phyloP scores from a whole-genome alignment of 805 yeast species.

The Teunomyces lycoperdinae region DNA sequence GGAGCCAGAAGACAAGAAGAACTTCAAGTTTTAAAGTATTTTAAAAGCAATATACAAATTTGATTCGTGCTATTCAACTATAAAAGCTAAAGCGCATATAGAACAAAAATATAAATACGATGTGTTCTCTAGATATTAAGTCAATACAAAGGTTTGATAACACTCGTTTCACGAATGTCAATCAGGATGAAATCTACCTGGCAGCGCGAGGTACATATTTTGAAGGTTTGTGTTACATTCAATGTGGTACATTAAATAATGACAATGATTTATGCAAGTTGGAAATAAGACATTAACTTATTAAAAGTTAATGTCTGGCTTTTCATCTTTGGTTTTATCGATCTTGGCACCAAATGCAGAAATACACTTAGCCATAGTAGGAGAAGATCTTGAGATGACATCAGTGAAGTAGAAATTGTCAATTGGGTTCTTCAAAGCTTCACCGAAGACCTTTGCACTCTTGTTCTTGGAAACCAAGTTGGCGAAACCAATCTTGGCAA shows the following conservation, averaged over 20 bases:
- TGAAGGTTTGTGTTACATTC: conserved; percentile 1
- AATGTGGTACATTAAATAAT: conserved; percentile 3
- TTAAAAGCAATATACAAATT: background rate
- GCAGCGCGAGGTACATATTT: conserved; percentile 2
- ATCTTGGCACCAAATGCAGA: conserved; percentile 65
- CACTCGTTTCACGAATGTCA: background rate
- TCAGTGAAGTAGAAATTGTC: conserved; percentile 86
- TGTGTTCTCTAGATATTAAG: conserved; percentile 3
- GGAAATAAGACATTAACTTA: conserved; percentile 1
- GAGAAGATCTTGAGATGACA: conserved; percentile 80
- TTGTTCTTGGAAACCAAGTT: conserved; percentile 39
- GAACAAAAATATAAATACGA: conserved; percentile 4
- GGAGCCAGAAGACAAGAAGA: conserved; percentile 4
- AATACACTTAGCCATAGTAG: conserved; percentile 87
- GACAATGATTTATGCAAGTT: conserved; percentile 11
- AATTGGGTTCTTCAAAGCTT: conserved; percentile 64
- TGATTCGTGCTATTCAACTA: conserved; percentile 2
- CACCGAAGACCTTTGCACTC: conserved; percentile 38
- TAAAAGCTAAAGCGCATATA: background rate
- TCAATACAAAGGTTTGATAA: conserved; percentile 1
- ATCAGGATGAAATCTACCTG: conserved; percentile 1
- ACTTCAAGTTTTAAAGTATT: conserved; percentile 8
- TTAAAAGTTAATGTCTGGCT: conserved; percentile 38
- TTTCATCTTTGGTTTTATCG: conserved; percentile 54
- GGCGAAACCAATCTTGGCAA: conserved; percentile 57